These are phyloP conservation scores for Verbena officinalis DNA, from an alignment of 257 asterid genomes.

Conservation along the genomic window DNA sequence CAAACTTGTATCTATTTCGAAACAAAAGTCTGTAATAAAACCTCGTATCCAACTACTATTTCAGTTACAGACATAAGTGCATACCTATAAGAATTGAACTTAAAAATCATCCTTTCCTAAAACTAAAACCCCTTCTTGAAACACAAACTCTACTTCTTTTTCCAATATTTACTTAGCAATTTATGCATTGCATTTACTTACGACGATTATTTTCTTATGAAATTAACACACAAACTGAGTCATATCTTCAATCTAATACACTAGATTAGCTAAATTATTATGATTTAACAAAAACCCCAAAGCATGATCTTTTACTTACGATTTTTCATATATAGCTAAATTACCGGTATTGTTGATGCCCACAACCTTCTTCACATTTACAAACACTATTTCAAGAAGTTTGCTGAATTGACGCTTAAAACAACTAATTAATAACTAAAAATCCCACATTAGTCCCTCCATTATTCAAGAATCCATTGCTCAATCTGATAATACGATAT, in stretches of 20 bases:
- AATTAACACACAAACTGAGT: not conserved
- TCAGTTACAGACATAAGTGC: not conserved
- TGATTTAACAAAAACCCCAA: too few species aligned
- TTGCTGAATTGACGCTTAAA: not conserved
- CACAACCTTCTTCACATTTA: conserved; percentile 2
- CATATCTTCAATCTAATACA: not conserved
- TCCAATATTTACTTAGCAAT: not conserved
- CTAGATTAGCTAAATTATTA: not conserved
- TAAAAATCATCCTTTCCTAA: not conserved
- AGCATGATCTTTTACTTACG: too few species aligned
- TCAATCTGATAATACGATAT: conserved; percentile 8
- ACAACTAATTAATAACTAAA: not conserved
- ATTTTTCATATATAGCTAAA: too few species aligned
- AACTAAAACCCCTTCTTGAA: too few species aligned
- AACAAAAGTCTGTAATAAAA: not conserved
- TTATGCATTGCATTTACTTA: too few species aligned
- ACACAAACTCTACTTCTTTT: not conserved
- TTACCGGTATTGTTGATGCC: too few species aligned
- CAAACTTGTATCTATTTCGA: not conserved
- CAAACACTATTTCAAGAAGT: conserved; percentile 11
- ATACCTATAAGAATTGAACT: not conserved
- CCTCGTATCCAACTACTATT: not conserved
- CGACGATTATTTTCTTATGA: not conserved
- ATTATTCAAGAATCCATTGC: conserved; percentile 17
- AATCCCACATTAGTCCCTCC: not conserved